Base-by-base conservation (phyloP, 208 protist species). In the Crithidia expoeki region DNA sequence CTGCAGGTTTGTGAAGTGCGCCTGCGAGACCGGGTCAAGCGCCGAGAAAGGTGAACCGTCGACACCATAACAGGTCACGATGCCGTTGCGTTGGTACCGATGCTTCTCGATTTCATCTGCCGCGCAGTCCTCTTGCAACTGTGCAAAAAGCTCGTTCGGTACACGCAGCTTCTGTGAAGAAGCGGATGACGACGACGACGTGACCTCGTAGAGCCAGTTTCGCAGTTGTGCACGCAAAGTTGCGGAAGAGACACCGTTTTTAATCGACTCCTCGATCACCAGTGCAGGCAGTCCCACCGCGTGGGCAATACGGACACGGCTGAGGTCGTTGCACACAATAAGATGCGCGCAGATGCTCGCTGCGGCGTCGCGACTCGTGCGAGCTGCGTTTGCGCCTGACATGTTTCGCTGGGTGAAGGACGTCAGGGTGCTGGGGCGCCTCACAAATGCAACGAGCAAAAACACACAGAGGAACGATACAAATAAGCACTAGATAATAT, bases 221-320 rank as follows among this genome's bases (percentile, higher is more conserved):
- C 69, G 58, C 49, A 96, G 74, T 60, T 93, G 88, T 7, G 57
- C 49, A 11, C 84, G 86, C 36, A 96, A 71, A 19, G 78, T 78
- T 3, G 72, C 65, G 7, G 89, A 92, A 7, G 89, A 88, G 19
- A 83, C 79, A 19, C 81, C 80, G 50, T 91, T 92, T 21, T 83
- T 76, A 44, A 96, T 84, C 32, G 74, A 88, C 76, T 93, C 81
- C 77, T 96, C 87, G 1, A 96, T 68, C 4, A 93, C 82, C 40
- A 94, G 62, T 17, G 78, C 68, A 1, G 89, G 92, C 4, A 94
- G 64, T 4, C 86, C 84, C 10, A 96, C 50, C 6, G 74, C 72
- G 28, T 79, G 71, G 30, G 84, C 78, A 21, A 94, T 74, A 46
- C 66, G 75, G 12, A 61, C 52, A 9, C 47, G 75, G n/a, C 78